phyloP scores from a whole-genome alignment of 345 rosid genomes.

The Camelina hispida region DNA sequence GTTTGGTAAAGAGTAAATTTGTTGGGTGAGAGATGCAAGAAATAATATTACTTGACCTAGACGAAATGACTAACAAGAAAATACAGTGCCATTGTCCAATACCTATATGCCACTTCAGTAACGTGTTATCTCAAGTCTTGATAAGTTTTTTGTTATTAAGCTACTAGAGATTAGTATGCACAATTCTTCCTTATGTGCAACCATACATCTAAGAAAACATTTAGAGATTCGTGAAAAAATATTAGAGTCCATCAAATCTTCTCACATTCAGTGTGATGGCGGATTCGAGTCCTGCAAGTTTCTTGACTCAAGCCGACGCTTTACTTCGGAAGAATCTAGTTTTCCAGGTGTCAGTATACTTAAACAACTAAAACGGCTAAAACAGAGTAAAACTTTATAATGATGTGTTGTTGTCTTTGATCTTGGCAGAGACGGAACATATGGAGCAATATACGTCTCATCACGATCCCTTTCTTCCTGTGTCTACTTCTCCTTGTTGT shows the following conservation, averaged over 20 bases:
- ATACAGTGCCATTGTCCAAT: constrained; percentile 31
- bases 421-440: constrained; percentile 71
- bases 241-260: constrained; percentile 6
- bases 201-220: constrained; percentile 6
- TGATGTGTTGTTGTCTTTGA: background rate
- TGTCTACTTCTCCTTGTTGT: constrained; percentile 64
- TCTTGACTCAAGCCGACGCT: constrained; percentile 81
- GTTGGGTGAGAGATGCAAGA: constrained; percentile 29
- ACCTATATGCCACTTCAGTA: constrained; percentile 36
- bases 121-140: constrained; percentile 16
- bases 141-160: background rate
- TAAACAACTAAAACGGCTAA: constrained; percentile 4
- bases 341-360: constrained; percentile 60
- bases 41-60: constrained; percentile 26
- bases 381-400: constrained; percentile 3
- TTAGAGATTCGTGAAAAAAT: background rate
- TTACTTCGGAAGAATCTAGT: constrained; percentile 85
- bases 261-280: constrained; percentile 46
- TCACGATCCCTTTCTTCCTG: constrained; percentile 71
- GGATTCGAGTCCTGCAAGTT: constrained; percentile 57
- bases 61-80: constrained; percentile 33
- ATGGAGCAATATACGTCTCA: constrained; percentile 70
- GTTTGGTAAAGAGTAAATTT: constrained; percentile 36
- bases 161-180: background rate
- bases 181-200: background rate